Evolutionary conservation across 306 rosid species (phyloP), one percentile per base, ranked within the genome.

Genomic region (Sesbania bispinosa): DNA sequence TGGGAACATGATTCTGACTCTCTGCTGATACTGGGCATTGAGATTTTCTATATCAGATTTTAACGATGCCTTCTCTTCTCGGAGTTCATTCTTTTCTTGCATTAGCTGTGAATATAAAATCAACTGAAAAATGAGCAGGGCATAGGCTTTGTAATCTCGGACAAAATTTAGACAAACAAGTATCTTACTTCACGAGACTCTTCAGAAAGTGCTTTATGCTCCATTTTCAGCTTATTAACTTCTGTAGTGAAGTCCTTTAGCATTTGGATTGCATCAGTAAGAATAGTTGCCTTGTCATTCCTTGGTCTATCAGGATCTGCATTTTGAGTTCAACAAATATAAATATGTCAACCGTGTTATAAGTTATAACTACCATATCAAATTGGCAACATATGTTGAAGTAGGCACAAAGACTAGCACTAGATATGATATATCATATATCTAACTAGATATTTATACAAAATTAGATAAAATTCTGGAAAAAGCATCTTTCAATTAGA

Each of bases 281-380:
- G 92, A 47, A 93, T 93, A 42, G 98, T 90, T 32, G 85, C 96
- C 79, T 93, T 93, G 77, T 93, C 98, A 64, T 93, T 90, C 86
- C 85, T 89, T 30, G 97, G 97, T 88, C 96, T 93, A 76, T 85
- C 94, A 7, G 96, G 87, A 54, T 88, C 97, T 88, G 85, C 82
- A 78, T 77, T 80, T 75, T 71, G 27, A 75, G 62, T 45, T 57
- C 15, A 74, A 73, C 20, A 39, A 70, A 19, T 21, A 70, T 51
- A 10, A 62, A 67, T 10, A 74, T 61, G 33, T 50, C 79, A 62
- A 52, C 47, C 54, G 27, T n/a, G n/a, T n/a, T n/a, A n/a, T n/a
- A n/a, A n/a, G n/a, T 20, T 14, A 57, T 27, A 46, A 7, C 46
- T 27, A 69, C 14, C 10, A 62, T 19, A 26, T 10, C 24, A 35